Base-by-base conservation (phyloP, 345 rosid species). In the Acer negundo region DNA sequence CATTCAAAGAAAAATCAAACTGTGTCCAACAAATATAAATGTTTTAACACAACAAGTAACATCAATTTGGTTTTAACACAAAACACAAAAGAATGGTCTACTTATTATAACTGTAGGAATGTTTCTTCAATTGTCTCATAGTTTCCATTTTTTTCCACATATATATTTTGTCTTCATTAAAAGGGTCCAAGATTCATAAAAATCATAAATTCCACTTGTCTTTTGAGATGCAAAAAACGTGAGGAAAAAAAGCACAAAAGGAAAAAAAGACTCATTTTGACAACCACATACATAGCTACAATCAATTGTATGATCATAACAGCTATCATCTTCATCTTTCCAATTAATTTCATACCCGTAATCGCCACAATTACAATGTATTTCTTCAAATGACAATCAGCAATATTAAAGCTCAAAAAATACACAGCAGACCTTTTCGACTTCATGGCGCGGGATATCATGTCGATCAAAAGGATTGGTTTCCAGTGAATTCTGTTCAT, bases 361-460 rank as follows among this genome's bases (percentile, higher is more conserved):
- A 46, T 46, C 13, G 13, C 49, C 49, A 46, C 49, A 46, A 46
- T 46, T 11, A 46, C 49, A 46, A 3, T 46, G 11, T 46, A 19
- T 59, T n/a, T 1, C 23, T n/a, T 59, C 63, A 59, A 19, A 59
- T n/a, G 12, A 24, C 4, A 59, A 59, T 20, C 24, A 19, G 13
- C 26, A 59, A 19, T 59, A 22, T 2, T 59, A 2, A 69, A 56
- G 65, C 65, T 72, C 17, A 68, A 72, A n/a, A 74, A 49, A 28
- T 22, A 59, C 17, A 23, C 85, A 55, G 40, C 85, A 55, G 31
- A 93, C 98, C 96, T 87, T 86, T 73, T 84, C 70, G 67, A 95
- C 89, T 78, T 92, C 85, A 63, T 91, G 97, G 75, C 97, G 89
- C 3, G 97, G 98, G 76, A 93, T 75, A 70, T 93, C 93, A 77